Base-by-base conservation (phyloP, 2,329 filamentous ascomycete species). In the Neopestalotiopsis sp. region DNA sequence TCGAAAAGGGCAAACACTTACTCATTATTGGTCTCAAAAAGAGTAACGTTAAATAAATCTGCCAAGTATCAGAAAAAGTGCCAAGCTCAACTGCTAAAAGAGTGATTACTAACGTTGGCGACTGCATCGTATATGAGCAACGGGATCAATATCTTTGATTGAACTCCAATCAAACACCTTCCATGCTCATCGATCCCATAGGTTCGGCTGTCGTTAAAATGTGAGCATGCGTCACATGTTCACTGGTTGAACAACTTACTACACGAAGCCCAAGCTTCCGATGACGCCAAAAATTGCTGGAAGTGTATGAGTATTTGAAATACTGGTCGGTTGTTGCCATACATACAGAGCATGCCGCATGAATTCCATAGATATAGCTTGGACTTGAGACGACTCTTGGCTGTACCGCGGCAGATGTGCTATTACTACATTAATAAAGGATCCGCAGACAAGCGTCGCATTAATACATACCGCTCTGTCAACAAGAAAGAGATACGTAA, bases 291-390 rank as follows among this genome's bases (percentile, higher is more conserved):
- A 62, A 10, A 62, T 38, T 30, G 30, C 30, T 62, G n/a, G 2
- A 40, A n/a, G 5, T n/a, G 4, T n/a, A 17, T 62, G 17, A 40
- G 34, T 20, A 62, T 62, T 38, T 2, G 7, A 13, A 17, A 12
- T 4, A 7, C 20, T 38, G n/a, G 14, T 62, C 12, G 2, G 17
- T 7, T 24, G 14, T 40, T 4, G 17, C 6, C 32, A 62, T 9
- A 40, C 59, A 6, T 34, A 62, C 59, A 20, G 20, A 62, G 30
- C 59, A 62, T 62, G 12, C 59, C 59, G n/a, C 30, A 34, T 1
- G 30, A 38, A 20, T 62, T 62, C 59, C 59, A 62, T 20, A 62
- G 12, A 38, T 62, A 62, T 30, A 62, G 32, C 34, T 62, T 62
- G 59, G 59, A 62, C n/a, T 40, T 40, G n/a, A 40, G 34, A 38